phyloP scores from a whole-genome alignment of 192 early-diverging fungal species.

The Coemansia sp. region DNA sequence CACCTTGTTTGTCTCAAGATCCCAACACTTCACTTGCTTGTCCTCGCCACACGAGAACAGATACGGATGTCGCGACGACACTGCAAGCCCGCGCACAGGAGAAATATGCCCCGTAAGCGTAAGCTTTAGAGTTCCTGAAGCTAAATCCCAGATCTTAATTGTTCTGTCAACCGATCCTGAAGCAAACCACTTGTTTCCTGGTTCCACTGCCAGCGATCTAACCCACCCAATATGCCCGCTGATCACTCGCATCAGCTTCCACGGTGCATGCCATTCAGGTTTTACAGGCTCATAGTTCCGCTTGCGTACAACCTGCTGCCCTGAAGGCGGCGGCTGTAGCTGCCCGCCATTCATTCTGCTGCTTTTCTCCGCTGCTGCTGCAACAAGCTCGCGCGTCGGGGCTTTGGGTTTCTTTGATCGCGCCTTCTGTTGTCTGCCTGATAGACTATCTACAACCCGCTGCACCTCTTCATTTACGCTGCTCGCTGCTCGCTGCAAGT shows the following conservation, averaged over 20 bases:
- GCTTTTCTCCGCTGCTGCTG: conserved; percentile 22
- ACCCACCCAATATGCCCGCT: conserved; percentile 99
- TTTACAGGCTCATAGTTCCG: conserved; percentile 41
- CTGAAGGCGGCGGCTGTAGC: conserved; percentile 29
- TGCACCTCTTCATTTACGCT: conserved; percentile 42
- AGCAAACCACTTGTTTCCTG: conserved; percentile 97
- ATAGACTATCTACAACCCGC: conserved; percentile 35
- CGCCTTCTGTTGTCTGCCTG: conserved; percentile 25
- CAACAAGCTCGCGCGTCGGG: conserved; percentile 32
- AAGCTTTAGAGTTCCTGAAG: conserved; percentile 91
- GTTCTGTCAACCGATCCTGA: conserved; percentile 97
- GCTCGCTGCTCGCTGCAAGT: not conserved
- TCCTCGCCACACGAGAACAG: conserved; percentile 97
- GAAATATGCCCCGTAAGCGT: conserved; percentile 97
- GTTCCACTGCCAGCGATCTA: conserved; percentile 85
- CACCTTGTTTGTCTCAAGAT: conserved; percentile 98
- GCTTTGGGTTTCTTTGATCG: conserved; percentile 29
- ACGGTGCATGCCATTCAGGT: conserved; percentile 98
- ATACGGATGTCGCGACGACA: conserved; percentile 94
- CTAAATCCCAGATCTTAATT: conserved; percentile 99
- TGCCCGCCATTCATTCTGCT: not conserved
- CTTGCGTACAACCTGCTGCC: conserved; percentile 51
- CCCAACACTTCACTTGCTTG: conserved; percentile 99
- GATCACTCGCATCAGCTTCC: conserved; percentile 92
- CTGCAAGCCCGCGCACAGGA: conserved; percentile 88